Percentiles rank a stretch among this genome's conserved stretches.
Conservation (phyloP, 345 rosid genomes). For the Populus ilicifolia region DNA sequence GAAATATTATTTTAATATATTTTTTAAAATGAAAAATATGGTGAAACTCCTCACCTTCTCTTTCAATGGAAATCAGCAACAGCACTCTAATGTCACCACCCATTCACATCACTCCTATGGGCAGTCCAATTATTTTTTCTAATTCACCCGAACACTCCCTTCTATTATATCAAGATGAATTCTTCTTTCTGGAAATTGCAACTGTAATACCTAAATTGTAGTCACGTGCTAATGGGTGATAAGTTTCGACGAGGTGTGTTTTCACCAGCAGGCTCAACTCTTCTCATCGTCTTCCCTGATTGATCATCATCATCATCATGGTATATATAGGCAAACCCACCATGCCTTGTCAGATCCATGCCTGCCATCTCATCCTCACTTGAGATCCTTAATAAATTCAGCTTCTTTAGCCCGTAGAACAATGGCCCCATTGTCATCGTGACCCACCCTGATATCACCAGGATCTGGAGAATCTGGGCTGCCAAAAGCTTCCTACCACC, state of each 20-base stretch:
- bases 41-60: too few relatives aligned
- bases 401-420: constrained; percentile 18
- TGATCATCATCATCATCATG: constrained; percentile 21
- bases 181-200: too few relatives aligned
- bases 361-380: constrained; percentile 26
- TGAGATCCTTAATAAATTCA: constrained; percentile 23
- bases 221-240: not conserved
- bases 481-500: constrained; percentile 19
- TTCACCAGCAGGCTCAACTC: not conserved
- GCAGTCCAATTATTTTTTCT: too few relatives aligned
- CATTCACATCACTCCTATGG: too few relatives aligned
- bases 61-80: too few relatives aligned
- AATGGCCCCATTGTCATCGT: constrained; percentile 21
- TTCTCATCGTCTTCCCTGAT: constrained; percentile 4
- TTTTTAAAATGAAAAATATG: too few relatives aligned
- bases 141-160: too few relatives aligned
- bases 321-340: constrained; percentile 24
- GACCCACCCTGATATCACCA: constrained; percentile 28
- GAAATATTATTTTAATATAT: too few relatives aligned
- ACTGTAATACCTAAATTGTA: not conserved
- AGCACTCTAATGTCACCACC: too few relatives aligned
- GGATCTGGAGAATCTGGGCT: constrained; percentile 21
- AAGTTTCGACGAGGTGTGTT: not conserved
- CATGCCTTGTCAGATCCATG: constrained; percentile 30
- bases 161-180: too few relatives aligned